A percentile compares a stretch with the other conserved stretches of the same genome.
phyloP scores from a whole-genome alignment of 805 yeast genomes.

The Ascoidea rubescens region DNA sequence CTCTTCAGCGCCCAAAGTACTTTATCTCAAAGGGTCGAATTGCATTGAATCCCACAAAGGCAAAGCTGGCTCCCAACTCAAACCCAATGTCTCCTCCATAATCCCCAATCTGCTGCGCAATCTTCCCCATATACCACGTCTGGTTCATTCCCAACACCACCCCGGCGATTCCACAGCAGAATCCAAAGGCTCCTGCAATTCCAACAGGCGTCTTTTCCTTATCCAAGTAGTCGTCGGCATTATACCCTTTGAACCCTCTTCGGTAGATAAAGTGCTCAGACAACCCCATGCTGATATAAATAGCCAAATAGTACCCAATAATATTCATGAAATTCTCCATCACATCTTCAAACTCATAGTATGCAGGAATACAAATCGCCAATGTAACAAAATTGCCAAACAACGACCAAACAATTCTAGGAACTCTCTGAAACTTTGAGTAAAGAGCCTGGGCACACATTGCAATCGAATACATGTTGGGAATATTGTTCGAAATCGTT shows the following conservation, averaged over 20 bases:
- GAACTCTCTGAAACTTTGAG: slow-evolving; percentile 60
- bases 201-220: slow-evolving; percentile 57
- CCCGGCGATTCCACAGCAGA: slow-evolving; percentile 77
- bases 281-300: slow-evolving; percentile 62
- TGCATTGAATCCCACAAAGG: slow-evolving; percentile 47
- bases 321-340: slow-evolving; percentile 83
- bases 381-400: slow-evolving; percentile 62
- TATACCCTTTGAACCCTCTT: slow-evolving; percentile 45
- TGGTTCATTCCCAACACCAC: slow-evolving; percentile 81
- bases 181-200: slow-evolving; percentile 63
- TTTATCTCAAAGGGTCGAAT: slow-evolving; percentile 58
- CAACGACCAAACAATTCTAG: slow-evolving; percentile 75
- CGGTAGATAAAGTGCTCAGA: slow-evolving; percentile 77
- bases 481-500: slow-evolving; percentile 83
- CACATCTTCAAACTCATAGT: slow-evolving; percentile 55
- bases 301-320: slow-evolving; percentile 83
- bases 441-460: slow-evolving; percentile 78
- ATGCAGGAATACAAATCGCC: slow-evolving; percentile 84
- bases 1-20: slow-evolving; percentile 35
- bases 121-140: slow-evolving; percentile 66
- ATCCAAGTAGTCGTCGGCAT: slow-evolving; percentile 47
- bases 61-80: slow-evolving; percentile 58
- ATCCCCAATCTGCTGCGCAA: slow-evolving; percentile 46
- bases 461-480: slow-evolving; percentile 86
- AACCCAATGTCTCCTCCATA: slow-evolving; percentile 77